phyloP scores from a whole-genome alignment of 2,329 filamentous ascomycete genomes.

The Colletotrichum sp. region DNA sequence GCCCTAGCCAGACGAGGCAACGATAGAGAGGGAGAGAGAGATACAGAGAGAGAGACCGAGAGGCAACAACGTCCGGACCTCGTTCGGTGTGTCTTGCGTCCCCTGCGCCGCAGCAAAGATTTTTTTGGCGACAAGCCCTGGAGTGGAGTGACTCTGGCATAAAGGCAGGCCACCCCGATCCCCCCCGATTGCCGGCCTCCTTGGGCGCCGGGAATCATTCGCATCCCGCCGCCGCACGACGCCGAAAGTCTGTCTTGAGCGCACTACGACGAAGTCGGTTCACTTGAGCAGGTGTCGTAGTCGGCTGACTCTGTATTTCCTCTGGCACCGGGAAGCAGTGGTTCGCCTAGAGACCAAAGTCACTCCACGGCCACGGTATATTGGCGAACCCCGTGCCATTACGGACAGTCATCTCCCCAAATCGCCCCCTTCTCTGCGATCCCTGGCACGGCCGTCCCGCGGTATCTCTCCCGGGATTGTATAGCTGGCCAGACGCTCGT shows the following conservation, averaged over 20 bases:
- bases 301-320: slow-evolving; percentile 6
- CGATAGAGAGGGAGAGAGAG: background rate
- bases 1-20: background rate
- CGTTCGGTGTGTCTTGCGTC: background rate
- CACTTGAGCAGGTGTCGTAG: slow-evolving; percentile 9
- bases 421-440: background rate
- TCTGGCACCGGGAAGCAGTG: background rate
- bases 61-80: background rate
- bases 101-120: slow-evolving; percentile 5
- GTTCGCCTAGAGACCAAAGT: slow-evolving; percentile 1
- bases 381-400: background rate
- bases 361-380: slow-evolving; percentile 11
- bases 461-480: background rate
- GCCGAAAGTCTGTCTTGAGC: background rate
- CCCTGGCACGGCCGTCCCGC: background rate
- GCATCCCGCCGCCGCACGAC: slow-evolving; percentile 7
- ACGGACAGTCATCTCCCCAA: slow-evolving; percentile 2
- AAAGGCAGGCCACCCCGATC: slow-evolving; percentile 10
- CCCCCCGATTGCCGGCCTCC: slow-evolving; percentile 5
- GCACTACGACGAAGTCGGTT: slow-evolving; percentile 6
- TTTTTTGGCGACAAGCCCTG: slow-evolving; percentile 16
- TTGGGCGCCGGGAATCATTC: background rate
- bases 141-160: slow-evolving; percentile 20
- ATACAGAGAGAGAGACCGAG: background rate
- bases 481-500: background rate